Conservation (phyloP, 2,329 filamentous ascomycete species). For the Penicillium rolfsii region DNA sequence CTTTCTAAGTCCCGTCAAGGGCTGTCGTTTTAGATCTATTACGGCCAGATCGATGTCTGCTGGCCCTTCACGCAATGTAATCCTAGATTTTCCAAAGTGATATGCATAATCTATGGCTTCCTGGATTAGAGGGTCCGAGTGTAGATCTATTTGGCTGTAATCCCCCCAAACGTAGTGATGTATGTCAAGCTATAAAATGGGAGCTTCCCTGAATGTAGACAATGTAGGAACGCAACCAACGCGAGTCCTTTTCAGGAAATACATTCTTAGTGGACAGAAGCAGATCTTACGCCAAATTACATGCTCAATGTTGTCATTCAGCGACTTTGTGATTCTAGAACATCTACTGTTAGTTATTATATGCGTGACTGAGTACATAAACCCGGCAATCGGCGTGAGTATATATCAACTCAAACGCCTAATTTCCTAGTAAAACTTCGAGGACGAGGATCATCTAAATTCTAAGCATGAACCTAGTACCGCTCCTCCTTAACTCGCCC, state of each 20-base stretch:
- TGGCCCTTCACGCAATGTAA: conserved; percentile 8
- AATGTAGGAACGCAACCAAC: neutral
- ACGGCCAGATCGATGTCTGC: neutral
- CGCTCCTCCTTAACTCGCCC: conserved; percentile 67
- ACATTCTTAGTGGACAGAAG: neutral
- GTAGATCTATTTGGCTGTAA: neutral
- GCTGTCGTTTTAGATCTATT: neutral
- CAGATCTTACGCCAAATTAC: too few species aligned
- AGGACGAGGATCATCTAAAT: neutral
- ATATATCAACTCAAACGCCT: neutral
- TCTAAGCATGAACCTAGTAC: conserved; percentile 46
- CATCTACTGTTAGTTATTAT: neutral
- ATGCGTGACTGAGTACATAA: neutral
- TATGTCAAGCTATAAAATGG: too few species aligned
- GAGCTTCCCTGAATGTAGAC: too few species aligned
- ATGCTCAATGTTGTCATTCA: neutral
- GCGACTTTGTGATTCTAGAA: neutral
- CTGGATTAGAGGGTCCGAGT: neutral
- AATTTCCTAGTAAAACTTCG: neutral
- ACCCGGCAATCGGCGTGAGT: neutral
- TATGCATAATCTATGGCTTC: conserved; percentile 9
- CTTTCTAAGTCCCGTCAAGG: neutral
- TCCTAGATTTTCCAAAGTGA: conserved; percentile 13
- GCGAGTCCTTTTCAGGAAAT: neutral
- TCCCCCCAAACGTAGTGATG: neutral